phyloP scores from a whole-genome alignment of 2,329 filamentous ascomycete species.

The Verticillium nonalfalfae region DNA sequence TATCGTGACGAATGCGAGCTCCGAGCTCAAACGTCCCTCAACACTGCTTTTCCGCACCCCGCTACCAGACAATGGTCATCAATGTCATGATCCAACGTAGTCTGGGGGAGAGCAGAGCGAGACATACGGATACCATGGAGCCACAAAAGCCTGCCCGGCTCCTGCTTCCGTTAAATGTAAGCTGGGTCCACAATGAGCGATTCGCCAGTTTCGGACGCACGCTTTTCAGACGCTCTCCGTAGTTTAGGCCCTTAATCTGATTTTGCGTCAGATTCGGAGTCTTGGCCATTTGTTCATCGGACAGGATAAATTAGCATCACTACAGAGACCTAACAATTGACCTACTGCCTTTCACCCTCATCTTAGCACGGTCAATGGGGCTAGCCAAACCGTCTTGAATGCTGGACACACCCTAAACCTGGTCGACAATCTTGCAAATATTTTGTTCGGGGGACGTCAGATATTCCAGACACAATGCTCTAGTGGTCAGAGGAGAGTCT shows the following conservation, averaged over 20 bases:
- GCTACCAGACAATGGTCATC: not conserved
- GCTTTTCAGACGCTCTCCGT: not conserved
- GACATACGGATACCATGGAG: not conserved
- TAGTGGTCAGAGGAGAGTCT: too few relatives aligned
- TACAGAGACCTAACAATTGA: rapidly evolving
- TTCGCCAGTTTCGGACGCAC: not conserved
- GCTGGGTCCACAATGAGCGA: not conserved
- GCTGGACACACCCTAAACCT: not conserved
- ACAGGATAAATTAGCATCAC: not conserved
- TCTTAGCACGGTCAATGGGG: not conserved
- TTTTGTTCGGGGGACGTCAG: not conserved
- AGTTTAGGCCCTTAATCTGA: not conserved
- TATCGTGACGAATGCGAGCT: not conserved
- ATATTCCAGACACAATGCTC: not conserved
- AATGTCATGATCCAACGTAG: not conserved
- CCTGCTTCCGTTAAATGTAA: not conserved
- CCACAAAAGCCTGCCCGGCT: not conserved
- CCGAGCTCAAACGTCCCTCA: not conserved
- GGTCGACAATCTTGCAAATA: not conserved
- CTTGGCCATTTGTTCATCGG: not conserved
- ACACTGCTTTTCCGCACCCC: not conserved
- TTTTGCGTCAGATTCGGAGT: not conserved
- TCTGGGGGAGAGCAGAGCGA: not conserved
- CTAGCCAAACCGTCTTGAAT: not conserved
- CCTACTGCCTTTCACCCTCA: not conserved